Conservation (phyloP, 2,329 filamentous ascomycete genomes). For the Cercospora sojina region DNA sequence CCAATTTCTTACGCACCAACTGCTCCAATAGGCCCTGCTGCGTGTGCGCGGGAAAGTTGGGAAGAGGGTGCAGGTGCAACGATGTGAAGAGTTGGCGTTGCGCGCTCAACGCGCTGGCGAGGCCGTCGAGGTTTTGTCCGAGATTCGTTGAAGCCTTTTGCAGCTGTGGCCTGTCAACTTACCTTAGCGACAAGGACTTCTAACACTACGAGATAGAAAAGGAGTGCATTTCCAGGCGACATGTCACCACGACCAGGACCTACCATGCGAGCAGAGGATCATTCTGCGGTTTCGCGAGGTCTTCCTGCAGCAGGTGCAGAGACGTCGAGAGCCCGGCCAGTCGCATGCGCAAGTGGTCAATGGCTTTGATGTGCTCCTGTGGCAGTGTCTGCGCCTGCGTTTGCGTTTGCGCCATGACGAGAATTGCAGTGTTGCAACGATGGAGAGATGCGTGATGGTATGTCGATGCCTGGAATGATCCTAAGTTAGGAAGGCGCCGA, state of each 20-base stretch:
- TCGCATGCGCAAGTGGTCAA: constrained; percentile 38
- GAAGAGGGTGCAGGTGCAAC: constrained; percentile 72
- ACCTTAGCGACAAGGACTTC: constrained; percentile 25
- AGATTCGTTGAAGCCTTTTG: constrained; percentile 33
- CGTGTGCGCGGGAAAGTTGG: constrained; percentile 66
- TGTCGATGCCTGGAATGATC: constrained; percentile 4
- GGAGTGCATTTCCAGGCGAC: constrained; percentile 6
- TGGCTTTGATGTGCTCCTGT: constrained; percentile 32
- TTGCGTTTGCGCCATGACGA: constrained; percentile 20
- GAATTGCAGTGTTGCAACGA: background rate
- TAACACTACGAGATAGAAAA: background rate
- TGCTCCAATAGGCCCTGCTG: constrained; percentile 61
- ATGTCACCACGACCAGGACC: constrained; percentile 14
- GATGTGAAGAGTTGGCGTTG: constrained; percentile 67
- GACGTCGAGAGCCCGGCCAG: constrained; percentile 33
- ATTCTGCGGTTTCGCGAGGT: constrained; percentile 30
- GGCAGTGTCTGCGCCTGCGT: constrained; percentile 23
- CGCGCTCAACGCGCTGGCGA: constrained; percentile 64
- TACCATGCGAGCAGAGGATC: constrained; percentile 40
- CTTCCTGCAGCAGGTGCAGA: constrained; percentile 28
- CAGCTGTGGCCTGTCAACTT: constrained; percentile 34
- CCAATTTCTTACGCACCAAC: constrained; percentile 78
- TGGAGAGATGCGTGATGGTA: constrained; percentile 2
- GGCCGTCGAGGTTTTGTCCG: constrained; percentile 62
- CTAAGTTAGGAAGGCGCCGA: background rate